phyloP scores from a whole-genome alignment of 208 protist species.

The Tetramitus jugosus region DNA sequence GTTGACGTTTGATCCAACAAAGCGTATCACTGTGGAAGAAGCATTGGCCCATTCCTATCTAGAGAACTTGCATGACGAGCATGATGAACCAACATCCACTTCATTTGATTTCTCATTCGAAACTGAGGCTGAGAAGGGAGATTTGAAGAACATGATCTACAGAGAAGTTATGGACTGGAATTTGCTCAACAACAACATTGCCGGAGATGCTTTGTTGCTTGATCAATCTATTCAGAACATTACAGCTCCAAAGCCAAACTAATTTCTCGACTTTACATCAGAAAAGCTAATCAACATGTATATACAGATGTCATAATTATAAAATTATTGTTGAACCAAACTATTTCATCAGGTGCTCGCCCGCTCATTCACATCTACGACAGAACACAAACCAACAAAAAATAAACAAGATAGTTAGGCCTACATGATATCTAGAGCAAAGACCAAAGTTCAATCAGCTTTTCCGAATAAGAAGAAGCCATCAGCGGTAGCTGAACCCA shows the following conservation, averaged over 20 bases:
- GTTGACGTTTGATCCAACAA: constrained; percentile 32
- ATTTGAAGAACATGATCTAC: background rate
- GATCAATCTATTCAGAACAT: no score
- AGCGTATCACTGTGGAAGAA: constrained; percentile 35
- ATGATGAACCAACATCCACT: background rate
- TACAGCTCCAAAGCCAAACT: no score
- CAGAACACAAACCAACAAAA: no score
- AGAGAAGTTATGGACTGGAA: constrained; percentile 10
- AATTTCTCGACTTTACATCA: no score
- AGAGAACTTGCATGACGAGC: background rate
- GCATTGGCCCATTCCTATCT: constrained; percentile 39
- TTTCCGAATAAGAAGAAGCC: background rate
- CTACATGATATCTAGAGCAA: no score
- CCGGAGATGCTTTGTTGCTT: constrained; percentile 10
- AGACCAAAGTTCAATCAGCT: no score
- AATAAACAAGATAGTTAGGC: no score
- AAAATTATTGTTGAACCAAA: no score
- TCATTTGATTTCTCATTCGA: background rate
- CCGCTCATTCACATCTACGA: no score
- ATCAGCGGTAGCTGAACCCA: constrained; percentile 30
- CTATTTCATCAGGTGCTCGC: no score
- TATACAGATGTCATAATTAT: no score
- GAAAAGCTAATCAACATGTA: no score
- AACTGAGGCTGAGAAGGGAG: background rate
- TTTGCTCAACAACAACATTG: background rate